phyloP scores from a whole-genome alignment of 2,329 filamentous ascomycete species.

The Cephalotrichum gorgonifer region DNA sequence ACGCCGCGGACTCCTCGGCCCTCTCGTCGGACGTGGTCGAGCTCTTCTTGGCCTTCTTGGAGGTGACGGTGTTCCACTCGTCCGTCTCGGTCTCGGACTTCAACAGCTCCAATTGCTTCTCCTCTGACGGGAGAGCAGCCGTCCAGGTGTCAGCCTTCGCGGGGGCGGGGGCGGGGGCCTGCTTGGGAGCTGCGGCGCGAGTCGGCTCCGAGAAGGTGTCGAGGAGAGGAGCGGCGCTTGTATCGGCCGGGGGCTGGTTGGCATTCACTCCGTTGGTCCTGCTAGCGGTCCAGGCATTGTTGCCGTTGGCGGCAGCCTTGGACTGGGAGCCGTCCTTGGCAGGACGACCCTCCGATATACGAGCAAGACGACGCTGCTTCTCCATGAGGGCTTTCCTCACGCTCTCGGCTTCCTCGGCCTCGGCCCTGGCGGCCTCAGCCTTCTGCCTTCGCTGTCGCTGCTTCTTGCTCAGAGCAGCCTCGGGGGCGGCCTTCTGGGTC shows the following conservation, averaged over 20 bases:
- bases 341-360: conserved; percentile 70
- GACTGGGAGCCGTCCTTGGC: conserved; percentile 69
- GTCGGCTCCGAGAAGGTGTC: conserved; percentile 36
- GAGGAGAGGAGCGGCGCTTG: conserved; percentile 36
- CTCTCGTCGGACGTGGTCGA: conserved; percentile 8
- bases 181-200: conserved; percentile 14
- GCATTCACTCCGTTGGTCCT: conserved; percentile 20
- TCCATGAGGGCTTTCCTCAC: conserved; percentile 68
- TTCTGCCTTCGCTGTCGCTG: conserved; percentile 88
- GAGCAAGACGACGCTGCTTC: conserved; percentile 71
- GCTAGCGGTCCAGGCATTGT: conserved; percentile 32
- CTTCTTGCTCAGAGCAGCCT: conserved; percentile 80
- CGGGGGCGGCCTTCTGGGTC: conserved; percentile 51
- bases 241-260: conserved; percentile 17
- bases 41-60: conserved; percentile 24
- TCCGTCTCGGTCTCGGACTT: conserved; percentile 30
- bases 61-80: conserved; percentile 52
- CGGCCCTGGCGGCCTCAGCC: conserved; percentile 66
- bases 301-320: conserved; percentile 31
- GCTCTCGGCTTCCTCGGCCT: conserved; percentile 68
- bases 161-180: conserved; percentile 20
- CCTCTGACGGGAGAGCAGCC: conserved; percentile 45
- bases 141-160: conserved; percentile 33
- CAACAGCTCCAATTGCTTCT: conserved; percentile 51
- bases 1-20: background rate